These are phyloP conservation scores for Xylariaceae sp. DNA, from an alignment of 2,329 filamentous ascomycete species.

Conservation along the genomic window DNA sequence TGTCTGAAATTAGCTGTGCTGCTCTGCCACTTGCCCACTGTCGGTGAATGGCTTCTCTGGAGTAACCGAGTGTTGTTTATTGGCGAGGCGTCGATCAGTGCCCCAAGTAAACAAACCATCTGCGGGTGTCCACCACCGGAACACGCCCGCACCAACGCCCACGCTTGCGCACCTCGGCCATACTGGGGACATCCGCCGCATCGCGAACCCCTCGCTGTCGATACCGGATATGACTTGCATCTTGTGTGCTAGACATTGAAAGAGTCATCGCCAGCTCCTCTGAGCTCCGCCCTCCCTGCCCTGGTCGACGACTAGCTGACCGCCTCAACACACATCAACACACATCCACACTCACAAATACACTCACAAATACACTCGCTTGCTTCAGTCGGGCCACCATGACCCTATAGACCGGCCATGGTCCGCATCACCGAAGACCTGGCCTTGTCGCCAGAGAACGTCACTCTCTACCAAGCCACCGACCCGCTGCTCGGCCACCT, in stretches of 20 bases:
- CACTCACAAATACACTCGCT: slow-evolving; percentile 12
- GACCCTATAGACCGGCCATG: slow-evolving; percentile 60
- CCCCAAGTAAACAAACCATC: background rate
- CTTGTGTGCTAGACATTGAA: too few relatives aligned
- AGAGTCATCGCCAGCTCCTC: too few relatives aligned
- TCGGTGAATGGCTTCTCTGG: too few relatives aligned
- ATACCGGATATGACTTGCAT: too few relatives aligned
- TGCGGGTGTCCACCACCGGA: background rate
- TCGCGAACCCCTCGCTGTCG: too few relatives aligned
- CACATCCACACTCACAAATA: background rate
- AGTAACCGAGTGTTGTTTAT: too few relatives aligned
- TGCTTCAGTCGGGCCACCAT: slow-evolving; percentile 33
- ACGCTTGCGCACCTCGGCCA: too few relatives aligned
- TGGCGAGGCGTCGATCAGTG: too few relatives aligned
- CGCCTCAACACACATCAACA: background rate
- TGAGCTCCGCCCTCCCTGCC: background rate
- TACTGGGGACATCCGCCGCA: too few relatives aligned
- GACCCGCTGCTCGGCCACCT: slow-evolving; percentile 80
- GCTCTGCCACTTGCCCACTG: too few relatives aligned
- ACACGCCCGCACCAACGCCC: too few relatives aligned
- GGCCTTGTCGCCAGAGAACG: slow-evolving; percentile 74
- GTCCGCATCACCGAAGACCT: slow-evolving; percentile 77
- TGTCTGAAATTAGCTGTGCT: too few relatives aligned
- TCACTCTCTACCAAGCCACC: slow-evolving; percentile 84
- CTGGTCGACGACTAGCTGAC: background rate